phyloP scores from a whole-genome alignment of 805 yeast genomes.

The Diddensiella transvaalensis region DNA sequence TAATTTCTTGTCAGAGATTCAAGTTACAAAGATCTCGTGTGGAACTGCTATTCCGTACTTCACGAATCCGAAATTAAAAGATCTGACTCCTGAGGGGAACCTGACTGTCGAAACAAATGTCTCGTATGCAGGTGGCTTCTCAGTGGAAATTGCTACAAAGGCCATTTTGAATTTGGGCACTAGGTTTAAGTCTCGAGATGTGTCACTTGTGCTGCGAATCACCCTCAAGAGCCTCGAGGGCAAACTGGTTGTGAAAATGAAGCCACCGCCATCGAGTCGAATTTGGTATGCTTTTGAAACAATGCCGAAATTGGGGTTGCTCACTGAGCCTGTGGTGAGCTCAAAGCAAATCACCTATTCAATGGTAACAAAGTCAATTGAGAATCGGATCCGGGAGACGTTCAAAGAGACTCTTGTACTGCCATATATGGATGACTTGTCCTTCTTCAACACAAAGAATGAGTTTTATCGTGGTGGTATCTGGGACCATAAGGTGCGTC shows the following conservation, averaged over 20 bases:
- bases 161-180: slow-evolving; percentile 72
- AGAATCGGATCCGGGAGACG: slow-evolving; percentile 72
- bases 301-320: slow-evolving; percentile 72
- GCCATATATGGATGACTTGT: slow-evolving; percentile 87
- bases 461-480: slow-evolving; percentile 90
- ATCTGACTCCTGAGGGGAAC: slow-evolving; percentile 77
- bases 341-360: slow-evolving; percentile 75
- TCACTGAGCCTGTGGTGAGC: slow-evolving; percentile 87
- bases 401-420: slow-evolving; percentile 73
- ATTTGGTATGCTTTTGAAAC: slow-evolving; percentile 85
- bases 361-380: slow-evolving; percentile 75
- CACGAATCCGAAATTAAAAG: slow-evolving; percentile 65
- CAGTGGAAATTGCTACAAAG: slow-evolving; percentile 76
- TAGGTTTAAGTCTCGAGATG: slow-evolving; percentile 67
- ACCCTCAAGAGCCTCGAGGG: slow-evolving; percentile 71
- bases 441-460: slow-evolving; percentile 58
- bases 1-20: slow-evolving; percentile 80
- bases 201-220: slow-evolving; percentile 67
- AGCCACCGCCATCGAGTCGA: slow-evolving; percentile 88
- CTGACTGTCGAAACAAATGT: slow-evolving; percentile 58
- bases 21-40: slow-evolving; percentile 64
- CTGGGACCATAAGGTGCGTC: slow-evolving; percentile 58
- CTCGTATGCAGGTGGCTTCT: slow-evolving; percentile 70
- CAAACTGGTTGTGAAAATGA: slow-evolving; percentile 60
- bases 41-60: slow-evolving; percentile 81